Evolutionary conservation across 2,329 filamentous ascomycete genomes (phyloP), one percentile per base, ranked within the genome.

Genomic region (Calonectria pseudoreteaudii): DNA sequence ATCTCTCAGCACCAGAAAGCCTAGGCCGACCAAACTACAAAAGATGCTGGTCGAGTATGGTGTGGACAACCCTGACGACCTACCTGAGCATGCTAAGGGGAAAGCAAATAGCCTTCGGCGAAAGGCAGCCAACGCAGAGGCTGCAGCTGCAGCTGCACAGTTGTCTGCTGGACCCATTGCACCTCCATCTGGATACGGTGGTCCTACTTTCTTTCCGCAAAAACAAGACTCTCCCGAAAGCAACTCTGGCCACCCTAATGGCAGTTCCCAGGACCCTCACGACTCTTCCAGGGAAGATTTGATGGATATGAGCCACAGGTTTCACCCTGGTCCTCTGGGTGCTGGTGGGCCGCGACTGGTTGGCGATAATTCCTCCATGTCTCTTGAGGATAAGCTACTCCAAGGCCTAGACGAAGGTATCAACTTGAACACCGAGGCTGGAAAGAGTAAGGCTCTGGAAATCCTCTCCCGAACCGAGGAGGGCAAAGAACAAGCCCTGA

Each of bases 21-120:
- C 97, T 50, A 93, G 97, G 11, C 97, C 97, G 11, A 99, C 97
- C 0, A 99, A 99, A 85, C 91, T 98, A 77, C 96, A 98, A 84
- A 98, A 98, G 86, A 91, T 98, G 80, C 93, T 99, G 88, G 92
- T 92, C 2, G 94, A 97, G 80, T 92, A 97, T 74, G 96, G 95
- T 2, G 95, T 98, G 16, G 93, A 96, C 4, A 95, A 97, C 78
- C 95, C 95, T 0, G 96, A 98, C 68, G 94, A 98, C 78, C 89
- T 99, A 6, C 97, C 97, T 0, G 93, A 95, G 74, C 92, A 94
- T 77, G 90, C 96, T 75, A 93, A 94, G 76, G 92, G 94, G 5
- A 98, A 98, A 82, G 92, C 93, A 0, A 92, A 94, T 75, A 92
- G 90, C 75, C 85, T 93, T 8, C 94, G 94, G 75, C 92, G 94